Conservation (phyloP, 345 rosid genomes). For the Alliaria petiolata region DNA sequence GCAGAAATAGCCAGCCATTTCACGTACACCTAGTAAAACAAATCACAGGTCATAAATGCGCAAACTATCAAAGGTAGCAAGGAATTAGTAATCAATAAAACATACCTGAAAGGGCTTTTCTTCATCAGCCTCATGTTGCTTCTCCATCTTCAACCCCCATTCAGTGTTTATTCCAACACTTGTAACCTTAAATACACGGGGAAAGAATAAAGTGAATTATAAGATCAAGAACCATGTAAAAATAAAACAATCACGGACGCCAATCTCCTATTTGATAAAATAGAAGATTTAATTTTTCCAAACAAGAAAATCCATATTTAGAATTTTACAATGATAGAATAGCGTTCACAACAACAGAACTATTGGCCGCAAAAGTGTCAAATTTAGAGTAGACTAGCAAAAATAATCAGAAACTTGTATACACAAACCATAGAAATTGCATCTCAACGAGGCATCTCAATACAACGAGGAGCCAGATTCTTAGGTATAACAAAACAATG, state of each 20-base stretch:
- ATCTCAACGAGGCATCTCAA: no score
- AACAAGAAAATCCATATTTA: no score
- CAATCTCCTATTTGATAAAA: no score
- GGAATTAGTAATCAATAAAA: neutral
- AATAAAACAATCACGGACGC: no score
- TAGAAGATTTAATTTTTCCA: no score
- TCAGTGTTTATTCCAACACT: conserved; percentile 91
- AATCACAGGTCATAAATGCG: conserved; percentile 1
- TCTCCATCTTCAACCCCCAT: conserved; percentile 91
- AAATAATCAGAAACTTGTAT: no score
- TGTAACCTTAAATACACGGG: conserved; percentile 56
- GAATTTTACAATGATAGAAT: neutral
- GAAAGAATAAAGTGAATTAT: neutral
- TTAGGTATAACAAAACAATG: no score
- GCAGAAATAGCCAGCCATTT: conserved; percentile 68
- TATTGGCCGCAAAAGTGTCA: neutral
- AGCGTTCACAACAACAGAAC: neutral
- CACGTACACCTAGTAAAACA: conserved; percentile 53
- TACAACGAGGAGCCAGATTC: no score
- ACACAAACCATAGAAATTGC: no score
- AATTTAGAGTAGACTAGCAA: no score
- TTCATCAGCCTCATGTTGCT: conserved; percentile 68
- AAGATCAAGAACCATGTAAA: no score
- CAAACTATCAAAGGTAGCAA: conserved; percentile 3
- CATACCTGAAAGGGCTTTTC: conserved; percentile 91